Evolutionary conservation across 129 eudicot species (phyloP).

Genomic region (Pseudognaphalium luteoalbum): DNA sequence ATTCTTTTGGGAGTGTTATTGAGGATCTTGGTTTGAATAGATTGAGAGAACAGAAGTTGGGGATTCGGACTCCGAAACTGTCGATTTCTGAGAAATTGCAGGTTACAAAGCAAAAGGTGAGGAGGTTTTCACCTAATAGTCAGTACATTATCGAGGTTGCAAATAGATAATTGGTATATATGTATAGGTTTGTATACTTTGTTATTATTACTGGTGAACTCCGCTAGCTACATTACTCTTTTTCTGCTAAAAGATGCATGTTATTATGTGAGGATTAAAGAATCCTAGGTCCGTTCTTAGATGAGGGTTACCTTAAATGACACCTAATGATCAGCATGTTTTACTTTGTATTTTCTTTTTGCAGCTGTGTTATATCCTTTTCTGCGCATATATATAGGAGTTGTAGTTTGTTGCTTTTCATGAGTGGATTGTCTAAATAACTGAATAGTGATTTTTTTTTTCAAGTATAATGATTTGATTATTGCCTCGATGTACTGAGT

Average conservation of each 20-base stretch:
- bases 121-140: neutral
- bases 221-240: no score
- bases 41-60: constrained; percentile 57
- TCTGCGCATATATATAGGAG: neutral
- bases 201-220: no score
- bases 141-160: neutral
- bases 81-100: constrained; percentile 69
- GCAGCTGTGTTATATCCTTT: neutral
- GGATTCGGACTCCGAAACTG: constrained; percentile 59
- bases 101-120: constrained; percentile 65
- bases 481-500: neutral
- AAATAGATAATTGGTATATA: neutral
- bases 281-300: constrained; percentile 1
- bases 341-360: neutral
- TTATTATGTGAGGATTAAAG: neutral
- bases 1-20: constrained; percentile 64
- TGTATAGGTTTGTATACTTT: neutral
- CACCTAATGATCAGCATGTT: neutral
- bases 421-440: neutral
- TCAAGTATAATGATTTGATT: neutral
- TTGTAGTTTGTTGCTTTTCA: neutral
- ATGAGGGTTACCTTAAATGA: constrained; percentile 6
- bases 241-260: no score
- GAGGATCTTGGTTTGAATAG: constrained; percentile 78
- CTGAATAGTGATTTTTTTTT: neutral